Evolutionary conservation across 176 grass and related monocot species (phyloP), one percentile per base, ranked within the genome.

Genomic region (Phyllostachys edulis): DNA sequence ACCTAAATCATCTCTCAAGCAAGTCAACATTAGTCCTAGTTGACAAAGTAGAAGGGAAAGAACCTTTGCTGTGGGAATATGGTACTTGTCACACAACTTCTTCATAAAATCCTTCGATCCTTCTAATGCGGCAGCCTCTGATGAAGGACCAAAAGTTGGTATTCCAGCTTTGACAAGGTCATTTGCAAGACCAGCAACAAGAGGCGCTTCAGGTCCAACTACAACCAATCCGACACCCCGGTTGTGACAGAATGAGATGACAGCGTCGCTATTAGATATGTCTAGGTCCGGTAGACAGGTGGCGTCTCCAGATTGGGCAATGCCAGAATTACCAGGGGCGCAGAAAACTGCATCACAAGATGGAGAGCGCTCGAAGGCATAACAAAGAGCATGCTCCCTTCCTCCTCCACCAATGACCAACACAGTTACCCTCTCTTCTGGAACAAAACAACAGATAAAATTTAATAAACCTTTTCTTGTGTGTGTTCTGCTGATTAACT

Each of bases 81-180:
- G 71, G 71, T 90, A 95, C 59, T 92, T 92, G 61, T 90, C 85
- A 34, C 93, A 94, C 63, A 92, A 69, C 62, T 86, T 95, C 63
- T 95, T 95, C 93, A 90, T 90, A 47, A 94, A 94, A 40, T 91
- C 89, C 23, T 94, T 94, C 4, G 89, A 91, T 55, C 89, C 89
- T 85, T 94, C 92, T 38, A 94, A 69, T 18, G 84, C 89, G 16
- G 92, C 92, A 75, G 92, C 89, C 62, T 91, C 80, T 34, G 92
- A 78, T 32, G 87, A 92, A 32, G 93, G 93, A 18, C 90, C 85
- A 55, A 94, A 92, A 29, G 93, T 90, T 16, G 78, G 85, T 26
- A 94, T 90, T 59, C 81, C 87, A 39, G 85, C 73, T 60, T 88
- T 74, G 12, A 57, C 71, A 77, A 95, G 90, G n/a, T 90, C 79